These are phyloP conservation scores for Polygonum maritimum DNA, from an alignment of 148 eudicot genomes.

Conservation along the genomic window DNA sequence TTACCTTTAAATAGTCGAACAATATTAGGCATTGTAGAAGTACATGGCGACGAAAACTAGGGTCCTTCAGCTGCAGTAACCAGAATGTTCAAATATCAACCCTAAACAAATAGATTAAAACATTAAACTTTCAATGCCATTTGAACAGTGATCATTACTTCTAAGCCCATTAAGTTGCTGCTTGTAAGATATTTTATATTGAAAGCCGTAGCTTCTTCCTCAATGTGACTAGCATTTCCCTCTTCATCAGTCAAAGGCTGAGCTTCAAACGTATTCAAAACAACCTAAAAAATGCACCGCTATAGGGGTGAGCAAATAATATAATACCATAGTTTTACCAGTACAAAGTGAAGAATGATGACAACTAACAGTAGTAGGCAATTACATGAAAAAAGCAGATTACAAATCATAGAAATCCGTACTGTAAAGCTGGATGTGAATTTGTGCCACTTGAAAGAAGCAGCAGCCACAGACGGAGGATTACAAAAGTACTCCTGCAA, in stretches of 20 bases:
- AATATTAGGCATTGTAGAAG: slow-evolving; percentile 92
- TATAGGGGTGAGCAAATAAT: not conserved
- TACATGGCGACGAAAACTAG: slow-evolving; percentile 94
- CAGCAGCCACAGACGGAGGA: slow-evolving; percentile 59
- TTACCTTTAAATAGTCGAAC: slow-evolving; percentile 89
- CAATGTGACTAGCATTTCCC: slow-evolving; percentile 77
- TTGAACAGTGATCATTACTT: slow-evolving; percentile 38
- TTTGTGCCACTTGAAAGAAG: slow-evolving; percentile 76
- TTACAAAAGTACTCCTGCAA: slow-evolving; percentile 79
- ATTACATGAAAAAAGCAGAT: not conserved
- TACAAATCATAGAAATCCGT: slow-evolving; percentile 10
- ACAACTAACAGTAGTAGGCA: not conserved
- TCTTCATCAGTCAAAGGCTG: slow-evolving; percentile 98
- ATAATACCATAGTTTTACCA: not conserved
- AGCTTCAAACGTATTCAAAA: slow-evolving; percentile 85
- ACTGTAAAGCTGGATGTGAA: slow-evolving; percentile 82
- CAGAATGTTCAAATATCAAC: not conserved
- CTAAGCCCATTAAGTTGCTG: slow-evolving; percentile 97
- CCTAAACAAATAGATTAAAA: slow-evolving; percentile 7
- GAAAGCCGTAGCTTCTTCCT: slow-evolving; percentile 85
- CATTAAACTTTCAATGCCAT: not conserved
- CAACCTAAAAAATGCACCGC: slow-evolving; percentile 40
- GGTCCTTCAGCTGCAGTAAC: slow-evolving; percentile 75
- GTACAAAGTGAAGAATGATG: not conserved
- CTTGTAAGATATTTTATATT: slow-evolving; percentile 96